Evolutionary conservation across 164 flowering plant genomes (phyloP), one percentile per base, ranked within the genome.

Genomic region (Kingdonia uniflora): DNA sequence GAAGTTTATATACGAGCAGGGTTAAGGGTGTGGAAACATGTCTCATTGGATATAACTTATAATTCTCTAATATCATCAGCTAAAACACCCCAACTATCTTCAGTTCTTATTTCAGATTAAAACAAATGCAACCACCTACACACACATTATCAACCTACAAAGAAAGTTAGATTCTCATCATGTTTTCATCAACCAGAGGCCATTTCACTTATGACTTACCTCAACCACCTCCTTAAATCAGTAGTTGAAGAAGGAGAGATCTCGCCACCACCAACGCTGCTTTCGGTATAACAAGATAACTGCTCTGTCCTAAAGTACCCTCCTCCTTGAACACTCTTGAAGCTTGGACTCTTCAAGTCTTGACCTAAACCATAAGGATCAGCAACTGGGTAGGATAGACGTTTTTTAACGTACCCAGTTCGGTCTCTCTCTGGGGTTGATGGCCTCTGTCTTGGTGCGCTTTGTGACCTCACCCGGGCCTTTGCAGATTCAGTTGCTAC

Each of bases 401-500:
- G 67, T 63, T 86, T 90, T 59, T 60, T 80, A 0, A 63, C 90
- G 0, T 76, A 61, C 12, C 80, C 76, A 2, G 40, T 47, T 25
- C 65, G 61, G 2, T 84, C 90, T 48, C 81, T 71, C 56, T 82
- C 95, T 3, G 82, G 83, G 10, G 79, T 79, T 11, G 67, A 65
- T 44, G 80, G 67, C 63, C 80, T 71, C 42, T 75, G 82, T 54
- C 71, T 71, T 13, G 94, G 87, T 16, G 75, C 78, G 39, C 89
- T 80, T 14, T 65, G 81, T 5, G 94, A 79, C 45, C 97, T 69
- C 11, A 67, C 19, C 50, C 87, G 49, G 2, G 95, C 95, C 55
- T 74, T 80, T 15, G 97, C 91, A 2, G 97, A 90, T 53, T 76
- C 97, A 0, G 97, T 90, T 25, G 95, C 79, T 1, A 85, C 80